Conservation (phyloP, 768 basidiomycete species). For the Chalciporus pseudorubinellus region DNA sequence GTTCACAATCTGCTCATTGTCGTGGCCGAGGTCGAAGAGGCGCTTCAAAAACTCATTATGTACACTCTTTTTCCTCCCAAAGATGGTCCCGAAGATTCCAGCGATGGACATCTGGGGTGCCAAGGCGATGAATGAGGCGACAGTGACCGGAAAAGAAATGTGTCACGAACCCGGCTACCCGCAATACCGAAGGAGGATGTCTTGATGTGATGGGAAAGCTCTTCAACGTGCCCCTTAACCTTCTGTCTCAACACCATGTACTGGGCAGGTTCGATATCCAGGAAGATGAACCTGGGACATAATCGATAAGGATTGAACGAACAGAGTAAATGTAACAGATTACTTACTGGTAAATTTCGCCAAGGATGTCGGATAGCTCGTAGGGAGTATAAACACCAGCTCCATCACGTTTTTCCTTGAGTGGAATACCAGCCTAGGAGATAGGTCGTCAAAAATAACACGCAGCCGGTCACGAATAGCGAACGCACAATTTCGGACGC, state of each 20-base stretch:
- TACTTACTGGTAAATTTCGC: slow-evolving; percentile 65
- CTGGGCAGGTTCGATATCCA: slow-evolving; percentile 61
- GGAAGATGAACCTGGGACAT: slow-evolving; percentile 63
- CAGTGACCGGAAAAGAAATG: background rate
- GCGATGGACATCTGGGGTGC: slow-evolving; percentile 29
- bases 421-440: slow-evolving; percentile 63
- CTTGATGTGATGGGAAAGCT: slow-evolving; percentile 58
- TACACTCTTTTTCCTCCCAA: slow-evolving; percentile 41
- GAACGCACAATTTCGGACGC: slow-evolving; percentile 62
- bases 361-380: slow-evolving; percentile 61
- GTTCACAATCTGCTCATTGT: slow-evolving; percentile 63
- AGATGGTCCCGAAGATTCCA: slow-evolving; percentile 48
- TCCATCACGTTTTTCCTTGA: slow-evolving; percentile 54
- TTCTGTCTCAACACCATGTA: slow-evolving; percentile 53
- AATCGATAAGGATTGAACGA: background rate
- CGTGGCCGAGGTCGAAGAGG: slow-evolving; percentile 53
- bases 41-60: slow-evolving; percentile 55
- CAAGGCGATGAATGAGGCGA: background rate
- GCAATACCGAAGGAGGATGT: slow-evolving; percentile 38
- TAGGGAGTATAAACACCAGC: slow-evolving; percentile 61
- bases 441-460: background rate
- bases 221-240: slow-evolving; percentile 50
- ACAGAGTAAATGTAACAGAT: too few relatives aligned
- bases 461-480: background rate
- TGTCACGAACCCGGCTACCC: slow-evolving; percentile 41